Evolutionary conservation across 192 early-diverging fungal species (phyloP).

Genomic region (Gonapodya sp.): DNA sequence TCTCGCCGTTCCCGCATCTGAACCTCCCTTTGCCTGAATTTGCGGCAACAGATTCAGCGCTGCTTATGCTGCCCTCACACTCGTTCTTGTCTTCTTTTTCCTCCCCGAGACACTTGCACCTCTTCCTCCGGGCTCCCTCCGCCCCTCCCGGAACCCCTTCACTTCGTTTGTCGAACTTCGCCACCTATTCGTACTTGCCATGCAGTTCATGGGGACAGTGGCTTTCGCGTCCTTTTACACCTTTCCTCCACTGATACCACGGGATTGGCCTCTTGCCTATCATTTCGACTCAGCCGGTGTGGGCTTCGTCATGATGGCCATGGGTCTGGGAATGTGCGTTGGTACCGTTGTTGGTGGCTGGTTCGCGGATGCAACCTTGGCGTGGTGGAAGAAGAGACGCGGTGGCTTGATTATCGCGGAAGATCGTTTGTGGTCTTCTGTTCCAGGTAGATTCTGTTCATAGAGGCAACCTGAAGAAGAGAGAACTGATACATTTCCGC

Average conservation of each 20-base stretch:
- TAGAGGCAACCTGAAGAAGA: too few relatives aligned
- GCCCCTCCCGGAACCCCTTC: background rate
- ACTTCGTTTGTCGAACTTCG: background rate
- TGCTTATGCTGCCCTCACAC: background rate
- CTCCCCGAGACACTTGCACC: constrained; percentile 9
- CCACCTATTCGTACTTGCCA: background rate
- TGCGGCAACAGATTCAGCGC: background rate
- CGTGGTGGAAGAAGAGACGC: background rate
- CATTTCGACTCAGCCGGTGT: background rate
- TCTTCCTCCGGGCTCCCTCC: background rate
- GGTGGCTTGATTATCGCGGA: background rate
- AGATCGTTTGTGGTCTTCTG: background rate
- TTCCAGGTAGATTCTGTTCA: background rate
- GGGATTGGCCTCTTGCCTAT: background rate
- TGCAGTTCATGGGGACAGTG: background rate
- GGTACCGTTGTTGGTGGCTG: constrained; percentile 1
- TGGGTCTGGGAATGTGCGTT: background rate
- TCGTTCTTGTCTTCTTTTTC: background rate
- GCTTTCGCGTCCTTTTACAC: background rate
- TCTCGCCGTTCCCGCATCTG: background rate
- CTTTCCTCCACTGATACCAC: background rate
- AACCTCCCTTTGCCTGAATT: background rate
- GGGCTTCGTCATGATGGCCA: background rate
- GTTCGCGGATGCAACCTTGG: background rate
- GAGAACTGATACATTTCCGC: too few relatives aligned